Conservation (phyloP, 345 rosid genomes). For the Reutealis trisperma region DNA sequence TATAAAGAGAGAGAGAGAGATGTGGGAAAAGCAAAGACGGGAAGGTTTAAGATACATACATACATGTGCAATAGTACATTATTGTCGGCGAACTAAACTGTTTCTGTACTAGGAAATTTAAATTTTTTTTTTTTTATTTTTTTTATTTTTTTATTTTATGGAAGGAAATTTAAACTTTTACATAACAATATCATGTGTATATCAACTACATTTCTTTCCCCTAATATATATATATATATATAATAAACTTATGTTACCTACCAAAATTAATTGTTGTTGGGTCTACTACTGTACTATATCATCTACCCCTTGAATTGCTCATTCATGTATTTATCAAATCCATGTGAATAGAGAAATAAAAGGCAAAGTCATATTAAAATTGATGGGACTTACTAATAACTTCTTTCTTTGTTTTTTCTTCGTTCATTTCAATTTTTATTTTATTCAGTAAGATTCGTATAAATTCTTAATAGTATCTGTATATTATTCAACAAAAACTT, state of each 20-base stretch:
- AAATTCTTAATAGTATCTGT: too few relatives aligned
- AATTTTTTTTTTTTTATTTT: too few relatives aligned
- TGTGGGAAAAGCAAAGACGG: background rate
- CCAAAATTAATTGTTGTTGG: background rate
- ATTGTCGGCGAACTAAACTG: slow-evolving; percentile 16
- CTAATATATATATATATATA: background rate
- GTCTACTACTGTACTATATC: background rate
- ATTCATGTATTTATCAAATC: background rate
- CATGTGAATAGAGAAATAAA: background rate
- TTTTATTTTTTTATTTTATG: too few relatives aligned
- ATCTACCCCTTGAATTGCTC: background rate
- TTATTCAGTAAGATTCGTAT: too few relatives aligned
- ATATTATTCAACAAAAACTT: too few relatives aligned
- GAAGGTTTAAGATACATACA: background rate
- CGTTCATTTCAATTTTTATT: too few relatives aligned
- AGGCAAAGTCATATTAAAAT: background rate
- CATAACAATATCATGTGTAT: background rate
- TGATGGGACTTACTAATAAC: background rate
- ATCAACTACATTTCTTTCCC: background rate
- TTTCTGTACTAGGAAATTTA: background rate
- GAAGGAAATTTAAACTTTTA: background rate
- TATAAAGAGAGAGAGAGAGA: background rate
- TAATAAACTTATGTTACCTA: background rate
- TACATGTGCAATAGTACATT: background rate
- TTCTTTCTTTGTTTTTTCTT: too few relatives aligned